Conservation (phyloP, 257 asterid genomes). For the Penstemon eatonii region DNA sequence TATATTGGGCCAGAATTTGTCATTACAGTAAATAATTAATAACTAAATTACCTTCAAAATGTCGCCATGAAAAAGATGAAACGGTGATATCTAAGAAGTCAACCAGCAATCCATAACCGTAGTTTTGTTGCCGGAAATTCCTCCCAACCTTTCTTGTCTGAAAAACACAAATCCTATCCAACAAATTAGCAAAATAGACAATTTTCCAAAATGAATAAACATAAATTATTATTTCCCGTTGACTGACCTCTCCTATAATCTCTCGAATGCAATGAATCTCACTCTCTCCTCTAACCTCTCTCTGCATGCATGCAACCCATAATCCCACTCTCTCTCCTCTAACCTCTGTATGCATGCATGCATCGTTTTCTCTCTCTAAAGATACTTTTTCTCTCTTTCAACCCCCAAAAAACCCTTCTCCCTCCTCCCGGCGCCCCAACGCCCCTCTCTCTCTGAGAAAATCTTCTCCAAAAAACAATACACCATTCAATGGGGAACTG, state of each 20-base stretch:
- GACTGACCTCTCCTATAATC: slow-evolving; percentile 39
- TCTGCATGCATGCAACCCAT: not conserved
- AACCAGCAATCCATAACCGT: not conserved
- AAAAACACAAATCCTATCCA: not conserved
- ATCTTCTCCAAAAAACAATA: slow-evolving; percentile 5
- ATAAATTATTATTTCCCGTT: not conserved
- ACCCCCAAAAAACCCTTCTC: slow-evolving; percentile 16
- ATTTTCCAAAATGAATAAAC: not conserved
- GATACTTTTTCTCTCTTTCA: not conserved
- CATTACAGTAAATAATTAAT: too few relatives aligned
- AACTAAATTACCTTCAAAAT: too few relatives aligned
- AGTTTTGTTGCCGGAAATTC: not conserved
- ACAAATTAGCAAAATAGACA: slow-evolving; percentile 1
- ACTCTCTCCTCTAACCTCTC: slow-evolving; percentile 26
- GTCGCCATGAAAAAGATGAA: too few relatives aligned
- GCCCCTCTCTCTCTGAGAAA: slow-evolving; percentile 10
- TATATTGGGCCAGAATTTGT: too few relatives aligned
- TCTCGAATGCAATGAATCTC: slow-evolving; percentile 44
- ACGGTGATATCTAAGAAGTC: too few relatives aligned
- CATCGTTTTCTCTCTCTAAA: slow-evolving; percentile 34
- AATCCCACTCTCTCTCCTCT: slow-evolving; percentile 27
- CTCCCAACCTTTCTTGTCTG: slow-evolving; percentile 1
- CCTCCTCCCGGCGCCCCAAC: slow-evolving; percentile 26
- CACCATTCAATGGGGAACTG: slow-evolving; percentile 56
- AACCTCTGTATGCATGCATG: slow-evolving; percentile 21